Conservation (phyloP, 2,329 filamentous ascomycete species). For the Apiospora pterosperma region DNA sequence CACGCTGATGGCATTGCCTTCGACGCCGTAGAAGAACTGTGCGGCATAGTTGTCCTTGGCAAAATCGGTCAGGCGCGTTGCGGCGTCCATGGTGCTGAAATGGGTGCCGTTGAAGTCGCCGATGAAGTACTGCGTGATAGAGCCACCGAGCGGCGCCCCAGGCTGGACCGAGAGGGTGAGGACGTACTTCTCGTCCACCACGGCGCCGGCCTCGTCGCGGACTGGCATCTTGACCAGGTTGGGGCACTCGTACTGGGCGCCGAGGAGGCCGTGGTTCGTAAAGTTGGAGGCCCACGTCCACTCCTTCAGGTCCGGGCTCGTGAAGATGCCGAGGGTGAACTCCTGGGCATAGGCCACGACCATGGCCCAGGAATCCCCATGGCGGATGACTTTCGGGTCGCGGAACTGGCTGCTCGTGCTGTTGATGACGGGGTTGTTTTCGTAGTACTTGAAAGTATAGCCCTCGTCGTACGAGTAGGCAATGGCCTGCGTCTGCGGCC, state of each 20-base stretch:
- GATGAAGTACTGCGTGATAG: constrained; percentile 52
- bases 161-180: constrained; percentile 54
- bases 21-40: constrained; percentile 50
- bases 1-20: constrained; percentile 43
- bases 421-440: constrained; percentile 57
- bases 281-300: constrained; percentile 61
- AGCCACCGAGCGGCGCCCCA: constrained; percentile 54
- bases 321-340: constrained; percentile 58
- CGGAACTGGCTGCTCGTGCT: constrained; percentile 56
- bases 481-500: constrained; percentile 53
- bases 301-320: constrained; percentile 53
- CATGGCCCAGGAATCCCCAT: constrained; percentile 56
- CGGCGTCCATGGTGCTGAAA: constrained; percentile 43
- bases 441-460: constrained; percentile 58
- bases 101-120: constrained; percentile 64
- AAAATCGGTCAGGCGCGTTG: constrained; percentile 41
- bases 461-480: constrained; percentile 61
- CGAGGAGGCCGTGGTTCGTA: constrained; percentile 47
- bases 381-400: constrained; percentile 63
- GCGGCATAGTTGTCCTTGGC: constrained; percentile 53
- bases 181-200: constrained; percentile 38
- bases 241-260: constrained; percentile 60
- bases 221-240: constrained; percentile 57
- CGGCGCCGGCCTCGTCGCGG: constrained; percentile 16
- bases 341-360: constrained; percentile 51